Evolutionary conservation across 352 stramenopile genomes (phyloP).

Genomic region (Globisporangium nodosum): DNA sequence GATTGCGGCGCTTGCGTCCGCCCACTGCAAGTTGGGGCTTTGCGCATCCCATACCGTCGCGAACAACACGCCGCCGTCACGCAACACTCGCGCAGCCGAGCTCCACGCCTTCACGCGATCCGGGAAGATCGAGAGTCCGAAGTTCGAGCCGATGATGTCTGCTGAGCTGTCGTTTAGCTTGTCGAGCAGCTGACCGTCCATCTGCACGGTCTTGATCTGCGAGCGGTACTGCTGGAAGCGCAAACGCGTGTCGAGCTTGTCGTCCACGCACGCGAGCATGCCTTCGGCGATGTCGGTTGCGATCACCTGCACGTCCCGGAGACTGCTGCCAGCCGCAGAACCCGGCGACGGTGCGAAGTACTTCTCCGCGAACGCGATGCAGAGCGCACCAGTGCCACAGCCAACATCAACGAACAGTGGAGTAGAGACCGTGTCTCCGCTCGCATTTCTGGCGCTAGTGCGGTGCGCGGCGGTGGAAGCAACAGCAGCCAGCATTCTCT

Average conservation of each 20-base stretch:
- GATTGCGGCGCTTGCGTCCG: conserved; percentile 6
- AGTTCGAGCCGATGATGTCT: conserved; percentile 37
- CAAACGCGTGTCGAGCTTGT: conserved; percentile 17
- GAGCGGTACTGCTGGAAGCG: conserved; percentile 13
- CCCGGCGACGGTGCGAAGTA: not conserved
- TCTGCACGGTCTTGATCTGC: conserved; percentile 30
- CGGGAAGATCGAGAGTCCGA: conserved; percentile 36
- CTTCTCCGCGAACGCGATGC: too few relatives aligned
- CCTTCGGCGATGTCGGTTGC: conserved; percentile 34
- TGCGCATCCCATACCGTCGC: conserved; percentile 33
- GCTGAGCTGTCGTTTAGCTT: conserved; percentile 25
- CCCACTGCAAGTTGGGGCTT: conserved; percentile 32
- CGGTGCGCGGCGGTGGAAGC: too few relatives aligned
- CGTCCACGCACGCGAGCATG: conserved; percentile 30
- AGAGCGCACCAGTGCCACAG: not conserved
- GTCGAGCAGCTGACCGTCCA: conserved; percentile 28
- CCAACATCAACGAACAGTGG: too few relatives aligned
- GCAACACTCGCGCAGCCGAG: conserved; percentile 28
- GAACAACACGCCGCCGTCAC: conserved; percentile 32
- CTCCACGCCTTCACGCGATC: conserved; percentile 24
- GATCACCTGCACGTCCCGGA: conserved; percentile 18
- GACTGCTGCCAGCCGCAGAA: not conserved
- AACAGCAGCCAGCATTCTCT: too few relatives aligned
- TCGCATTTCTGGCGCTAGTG: too few relatives aligned
- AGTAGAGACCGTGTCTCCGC: too few relatives aligned